Evolutionary conservation across 208 protist species (phyloP), one percentile per base, ranked within the genome.

Genomic region (Leishmania martiniquensis): DNA sequence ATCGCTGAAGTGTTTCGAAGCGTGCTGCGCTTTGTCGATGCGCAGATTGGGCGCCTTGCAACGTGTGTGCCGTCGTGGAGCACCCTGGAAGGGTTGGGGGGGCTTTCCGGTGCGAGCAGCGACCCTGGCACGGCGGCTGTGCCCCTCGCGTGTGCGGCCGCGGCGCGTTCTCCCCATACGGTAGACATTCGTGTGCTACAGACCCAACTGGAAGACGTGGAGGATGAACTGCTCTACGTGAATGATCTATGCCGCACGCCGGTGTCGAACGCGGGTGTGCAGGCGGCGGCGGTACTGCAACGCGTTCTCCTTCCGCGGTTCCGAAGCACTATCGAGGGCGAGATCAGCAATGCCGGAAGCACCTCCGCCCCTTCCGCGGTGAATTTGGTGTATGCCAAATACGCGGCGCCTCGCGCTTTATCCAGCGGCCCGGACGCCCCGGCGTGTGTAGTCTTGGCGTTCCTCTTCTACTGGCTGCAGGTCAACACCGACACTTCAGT

Each of bases 151-250:
- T 22, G 54, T 6, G 42, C 4, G 29, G 17, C 55, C 6, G 44
- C 67, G 22, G 29, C 9, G 39, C 70, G 49, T n/a, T 10, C 4
- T 9, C 29, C 47, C 29, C 44, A n/a, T 22, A 25, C 42, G 17
- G 54, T 76, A 10, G 63, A 77, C 29, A 63, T 62, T 12, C 60
- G 55, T n/a, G 63, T 17, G 0, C 29, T 73, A 22, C 17, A 34
- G 4, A 10, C 71, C 9, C 80, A 79, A 12, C 55, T 95, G 57
- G 94, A 98, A 63, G 91, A 96, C 77, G 71, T 94, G 47, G 80
- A 97, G 75, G 94, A 98, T 68, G 91, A 97, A 60, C 71, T 93
- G 4, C 88, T 93, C 73, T 98, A 96, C 75, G 37, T 96, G 29
- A 97, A 96, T 80, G 94, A 98, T 67, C 77, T 98, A 22, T 87